A percentile compares a stretch with the other conserved stretches of the same genome.
Conservation (phyloP, 2,329 filamentous ascomycete species). For the Stachybotrys chartarum region DNA sequence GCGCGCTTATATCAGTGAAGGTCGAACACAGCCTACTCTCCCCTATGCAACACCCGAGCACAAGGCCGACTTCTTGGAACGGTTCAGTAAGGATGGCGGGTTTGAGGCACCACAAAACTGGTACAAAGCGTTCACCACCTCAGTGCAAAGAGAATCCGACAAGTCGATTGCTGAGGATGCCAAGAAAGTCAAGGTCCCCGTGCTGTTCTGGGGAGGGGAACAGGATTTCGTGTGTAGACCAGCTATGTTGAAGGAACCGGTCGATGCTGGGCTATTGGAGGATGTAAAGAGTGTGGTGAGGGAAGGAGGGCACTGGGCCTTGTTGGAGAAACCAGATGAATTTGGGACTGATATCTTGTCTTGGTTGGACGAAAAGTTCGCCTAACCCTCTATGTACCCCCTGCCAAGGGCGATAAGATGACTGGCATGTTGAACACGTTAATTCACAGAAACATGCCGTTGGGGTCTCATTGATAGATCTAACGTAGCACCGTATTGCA, state of each 20-base stretch:
- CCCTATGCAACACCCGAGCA: constrained; percentile 16
- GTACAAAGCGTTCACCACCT: constrained; percentile 14
- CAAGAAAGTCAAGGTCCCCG: constrained; percentile 15
- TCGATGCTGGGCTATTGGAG: constrained; percentile 15
- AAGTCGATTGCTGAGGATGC: constrained; percentile 7
- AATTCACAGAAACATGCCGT: neutral
- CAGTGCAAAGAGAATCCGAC: constrained; percentile 13
- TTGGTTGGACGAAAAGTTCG: constrained; percentile 10
- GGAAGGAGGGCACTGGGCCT: constrained; percentile 20
- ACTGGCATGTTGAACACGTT: neutral
- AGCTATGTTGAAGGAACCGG: constrained; percentile 8
- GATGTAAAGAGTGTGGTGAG: constrained; percentile 14
- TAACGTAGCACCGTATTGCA: no score
- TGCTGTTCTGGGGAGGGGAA: constrained; percentile 16
- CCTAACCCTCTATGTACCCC: neutral
- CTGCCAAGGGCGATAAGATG: neutral
- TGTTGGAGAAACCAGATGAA: constrained; percentile 18
- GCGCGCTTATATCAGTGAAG: constrained; percentile 15
- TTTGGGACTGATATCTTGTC: constrained; percentile 13
- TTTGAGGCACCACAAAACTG: constrained; percentile 20
- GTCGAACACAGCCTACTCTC: constrained; percentile 11
- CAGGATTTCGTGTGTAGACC: constrained; percentile 18
- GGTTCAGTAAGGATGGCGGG: constrained; percentile 13
- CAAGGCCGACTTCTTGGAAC: constrained; percentile 16
- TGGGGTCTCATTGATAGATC: no score